A percentile compares a stretch with the other conserved stretches of the same genome.
These are phyloP conservation scores for Davidsoniella australis DNA, from an alignment of 2,329 filamentous ascomycete genomes.

Conservation along the genomic window DNA sequence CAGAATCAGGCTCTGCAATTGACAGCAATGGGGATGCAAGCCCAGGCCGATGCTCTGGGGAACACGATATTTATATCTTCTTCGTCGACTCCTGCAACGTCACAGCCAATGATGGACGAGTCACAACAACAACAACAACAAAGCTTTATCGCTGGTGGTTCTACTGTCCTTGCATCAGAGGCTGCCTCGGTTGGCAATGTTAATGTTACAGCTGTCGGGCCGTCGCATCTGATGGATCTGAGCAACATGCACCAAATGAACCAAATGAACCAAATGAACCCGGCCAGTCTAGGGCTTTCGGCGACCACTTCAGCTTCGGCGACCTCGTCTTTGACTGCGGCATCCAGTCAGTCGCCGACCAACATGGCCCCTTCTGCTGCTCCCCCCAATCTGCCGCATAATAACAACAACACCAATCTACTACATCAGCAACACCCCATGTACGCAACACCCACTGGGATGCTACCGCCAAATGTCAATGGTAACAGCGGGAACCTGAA, in stretches of 20 bases:
- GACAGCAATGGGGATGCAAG: conserved; percentile 3
- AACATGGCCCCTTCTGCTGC: not conserved
- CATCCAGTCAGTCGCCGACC: conserved; percentile 2
- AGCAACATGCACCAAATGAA: not conserved
- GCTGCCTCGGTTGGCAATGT: not conserved
- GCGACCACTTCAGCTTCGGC: conserved; percentile 2
- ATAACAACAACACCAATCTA: not conserved
- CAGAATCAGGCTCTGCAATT: not conserved
- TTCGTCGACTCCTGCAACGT: not conserved
- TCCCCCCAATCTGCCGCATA: not conserved
- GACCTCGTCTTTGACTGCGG: conserved; percentile 3
- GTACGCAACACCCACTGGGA: not conserved
- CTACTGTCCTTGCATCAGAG: not conserved
- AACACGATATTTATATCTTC: conserved; percentile 7
- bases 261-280: not conserved
- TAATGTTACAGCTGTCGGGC: not conserved
- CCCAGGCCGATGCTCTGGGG: conserved; percentile 8
- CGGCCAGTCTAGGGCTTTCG: conserved; percentile 2
- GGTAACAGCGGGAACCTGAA: not conserved
- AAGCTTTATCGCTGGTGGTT: too few relatives aligned
- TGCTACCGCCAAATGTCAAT: not conserved
- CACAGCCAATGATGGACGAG: not conserved
- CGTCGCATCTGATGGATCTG: not conserved
- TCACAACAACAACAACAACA: not conserved
- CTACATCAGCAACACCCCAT: not conserved